Conservation (phyloP, 2,329 filamentous ascomycete species). For the Trichoderma gracile region DNA sequence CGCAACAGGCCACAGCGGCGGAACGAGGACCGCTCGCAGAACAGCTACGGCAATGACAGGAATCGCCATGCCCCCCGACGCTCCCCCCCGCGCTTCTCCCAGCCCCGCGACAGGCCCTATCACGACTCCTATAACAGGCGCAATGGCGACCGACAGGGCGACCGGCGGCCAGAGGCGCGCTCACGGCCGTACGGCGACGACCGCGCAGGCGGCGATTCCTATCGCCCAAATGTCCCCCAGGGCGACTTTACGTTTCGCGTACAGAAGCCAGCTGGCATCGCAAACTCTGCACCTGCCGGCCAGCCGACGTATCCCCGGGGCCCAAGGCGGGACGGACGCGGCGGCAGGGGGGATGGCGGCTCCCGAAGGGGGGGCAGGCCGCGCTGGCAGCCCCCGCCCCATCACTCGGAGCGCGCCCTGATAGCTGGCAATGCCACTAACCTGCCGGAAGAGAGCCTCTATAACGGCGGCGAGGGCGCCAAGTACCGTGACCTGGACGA, state of each 20-base stretch:
- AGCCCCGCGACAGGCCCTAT: slow-evolving; percentile 27
- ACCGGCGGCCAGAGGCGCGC: slow-evolving; percentile 30
- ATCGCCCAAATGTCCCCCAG: slow-evolving; percentile 40
- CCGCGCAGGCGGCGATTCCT: slow-evolving; percentile 30
- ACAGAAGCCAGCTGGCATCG: slow-evolving; percentile 53
- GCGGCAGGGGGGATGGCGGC: slow-evolving; percentile 26
- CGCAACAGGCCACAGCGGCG: slow-evolving; percentile 21
- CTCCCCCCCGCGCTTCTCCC: slow-evolving; percentile 22
- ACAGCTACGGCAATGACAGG: slow-evolving; percentile 26
- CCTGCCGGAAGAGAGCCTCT: slow-evolving; percentile 49
- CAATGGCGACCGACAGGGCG: slow-evolving; percentile 33
- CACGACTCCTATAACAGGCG: slow-evolving; percentile 37
- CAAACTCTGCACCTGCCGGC: slow-evolving; percentile 35
- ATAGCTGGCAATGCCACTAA: slow-evolving; percentile 47
- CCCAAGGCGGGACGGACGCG: slow-evolving; percentile 33
- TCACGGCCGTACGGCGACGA: slow-evolving; percentile 32
- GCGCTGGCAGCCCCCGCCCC: slow-evolving; percentile 43
- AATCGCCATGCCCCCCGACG: slow-evolving; percentile 23
- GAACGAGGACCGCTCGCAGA: slow-evolving; percentile 25
- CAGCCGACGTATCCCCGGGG: slow-evolving; percentile 29
- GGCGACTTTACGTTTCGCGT: slow-evolving; percentile 59
- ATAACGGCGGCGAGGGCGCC: slow-evolving; percentile 45
- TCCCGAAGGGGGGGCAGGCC: slow-evolving; percentile 34
- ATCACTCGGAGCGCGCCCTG: slow-evolving; percentile 52
- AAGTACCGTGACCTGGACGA: slow-evolving; percentile 59